A percentile compares a stretch with the other conserved stretches of the same genome.
Evolutionary conservation across 345 rosid species (phyloP).

Genomic region (Eucalyptus polyanthemos): DNA sequence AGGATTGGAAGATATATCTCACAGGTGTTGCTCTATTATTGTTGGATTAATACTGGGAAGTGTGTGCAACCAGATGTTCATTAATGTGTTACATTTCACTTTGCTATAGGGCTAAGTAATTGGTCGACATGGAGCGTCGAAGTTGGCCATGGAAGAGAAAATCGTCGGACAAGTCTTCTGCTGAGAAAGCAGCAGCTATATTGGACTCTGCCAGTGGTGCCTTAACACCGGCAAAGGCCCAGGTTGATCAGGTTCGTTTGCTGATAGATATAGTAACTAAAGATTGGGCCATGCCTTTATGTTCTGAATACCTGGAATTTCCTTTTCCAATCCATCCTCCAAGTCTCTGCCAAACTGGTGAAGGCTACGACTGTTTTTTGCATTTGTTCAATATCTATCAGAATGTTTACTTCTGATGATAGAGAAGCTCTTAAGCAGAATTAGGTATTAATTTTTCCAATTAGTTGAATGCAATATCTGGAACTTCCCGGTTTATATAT

Average conservation of each 20-base stretch:
- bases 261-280: background rate
- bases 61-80: background rate
- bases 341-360: background rate
- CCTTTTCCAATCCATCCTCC: background rate
- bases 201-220: constrained; percentile 29
- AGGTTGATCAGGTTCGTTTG: constrained; percentile 18
- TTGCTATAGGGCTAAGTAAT: background rate
- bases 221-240: constrained; percentile 10
- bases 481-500: background rate
- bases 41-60: background rate
- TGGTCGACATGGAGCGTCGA: constrained; percentile 63
- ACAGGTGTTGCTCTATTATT: background rate
- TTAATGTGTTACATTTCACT: background rate
- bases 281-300: background rate
- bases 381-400: background rate
- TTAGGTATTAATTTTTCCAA: background rate
- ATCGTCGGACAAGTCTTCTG: constrained; percentile 61
- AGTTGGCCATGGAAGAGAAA: constrained; percentile 99
- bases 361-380: background rate
- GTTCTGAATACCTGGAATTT: background rate
- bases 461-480: background rate
- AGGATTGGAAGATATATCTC: background rate
- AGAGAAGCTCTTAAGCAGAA: background rate
- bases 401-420: background rate
- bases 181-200: constrained; percentile 18